Conservation (phyloP, 2,329 filamentous ascomycete species). For the Penicillium oxalicum region DNA sequence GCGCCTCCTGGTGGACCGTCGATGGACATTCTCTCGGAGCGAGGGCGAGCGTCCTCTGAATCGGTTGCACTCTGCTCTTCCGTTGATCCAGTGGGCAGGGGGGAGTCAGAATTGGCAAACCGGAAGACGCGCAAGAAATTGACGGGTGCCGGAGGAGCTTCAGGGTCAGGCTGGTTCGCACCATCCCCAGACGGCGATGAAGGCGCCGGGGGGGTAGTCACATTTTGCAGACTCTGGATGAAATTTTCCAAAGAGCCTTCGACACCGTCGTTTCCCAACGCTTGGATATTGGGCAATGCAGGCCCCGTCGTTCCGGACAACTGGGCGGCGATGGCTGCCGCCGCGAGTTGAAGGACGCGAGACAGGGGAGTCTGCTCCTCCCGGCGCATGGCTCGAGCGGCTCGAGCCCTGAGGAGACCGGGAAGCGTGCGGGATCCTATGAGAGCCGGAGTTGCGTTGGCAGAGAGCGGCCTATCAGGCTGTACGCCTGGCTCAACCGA, state of each 20-base stretch:
- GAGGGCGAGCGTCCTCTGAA: conserved; percentile 20
- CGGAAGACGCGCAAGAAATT: conserved; percentile 66
- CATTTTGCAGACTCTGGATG: conserved; percentile 57
- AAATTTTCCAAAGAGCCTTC: conserved; percentile 60
- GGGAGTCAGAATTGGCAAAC: conserved; percentile 51
- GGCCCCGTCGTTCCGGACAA: conserved; percentile 56
- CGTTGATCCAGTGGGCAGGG: conserved; percentile 19
- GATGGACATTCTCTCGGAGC: conserved; percentile 33
- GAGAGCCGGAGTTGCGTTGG: conserved; percentile 25
- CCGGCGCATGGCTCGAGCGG: conserved; percentile 48
- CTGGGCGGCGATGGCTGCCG: conserved; percentile 59
- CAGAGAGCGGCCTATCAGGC: conserved; percentile 21
- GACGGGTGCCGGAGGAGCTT: conserved; percentile 49
- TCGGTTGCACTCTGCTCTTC: conserved; percentile 21
- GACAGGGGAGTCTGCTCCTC: conserved; percentile 60
- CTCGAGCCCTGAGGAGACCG: conserved; percentile 46
- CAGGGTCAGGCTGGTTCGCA: conserved; percentile 29
- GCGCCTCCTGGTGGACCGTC: conserved; percentile 38
- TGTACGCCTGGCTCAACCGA: conserved; percentile 36
- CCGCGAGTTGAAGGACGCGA: conserved; percentile 56
- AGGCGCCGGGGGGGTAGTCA: conserved; percentile 52
- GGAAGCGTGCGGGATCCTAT: conserved; percentile 36
- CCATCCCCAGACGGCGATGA: conserved; percentile 29
- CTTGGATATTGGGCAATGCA: conserved; percentile 50
- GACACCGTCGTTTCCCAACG: conserved; percentile 49